These are phyloP conservation scores for Diaporthe sp. DNA, from an alignment of 2,329 filamentous ascomycete genomes.

Conservation along the genomic window DNA sequence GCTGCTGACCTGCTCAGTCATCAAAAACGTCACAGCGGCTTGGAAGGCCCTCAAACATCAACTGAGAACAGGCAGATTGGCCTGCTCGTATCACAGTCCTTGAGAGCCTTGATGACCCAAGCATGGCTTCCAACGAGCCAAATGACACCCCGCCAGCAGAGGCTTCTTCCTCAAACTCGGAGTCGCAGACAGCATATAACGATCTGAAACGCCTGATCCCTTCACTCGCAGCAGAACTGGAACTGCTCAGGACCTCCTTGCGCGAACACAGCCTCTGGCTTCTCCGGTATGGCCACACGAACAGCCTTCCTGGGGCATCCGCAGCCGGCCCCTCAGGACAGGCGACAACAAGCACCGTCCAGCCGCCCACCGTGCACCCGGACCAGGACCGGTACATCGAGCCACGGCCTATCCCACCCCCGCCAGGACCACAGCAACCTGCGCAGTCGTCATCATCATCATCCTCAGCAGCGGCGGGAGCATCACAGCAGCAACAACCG, in stretches of 20 bases:
- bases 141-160: neutral
- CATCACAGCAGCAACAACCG: neutral
- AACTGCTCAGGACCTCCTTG: slow-evolving; percentile 42
- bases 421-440: neutral
- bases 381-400: slow-evolving; percentile 17
- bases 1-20: neutral
- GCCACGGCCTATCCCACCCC: neutral
- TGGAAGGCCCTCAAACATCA: neutral
- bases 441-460: neutral
- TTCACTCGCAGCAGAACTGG: slow-evolving; percentile 42
- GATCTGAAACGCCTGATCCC: slow-evolving; percentile 43
- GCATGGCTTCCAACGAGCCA: slow-evolving; percentile 7
- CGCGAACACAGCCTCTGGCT: slow-evolving; percentile 46
- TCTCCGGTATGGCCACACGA: slow-evolving; percentile 41
- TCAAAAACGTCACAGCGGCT: slow-evolving; percentile 16
- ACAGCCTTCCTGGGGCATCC: slow-evolving; percentile 23
- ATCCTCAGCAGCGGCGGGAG: neutral
- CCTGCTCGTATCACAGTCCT: neutral
- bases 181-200: slow-evolving; percentile 40
- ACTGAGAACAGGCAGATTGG: neutral
- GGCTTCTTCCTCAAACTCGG: slow-evolving; percentile 30
- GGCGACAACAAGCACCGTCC: slow-evolving; percentile 6
- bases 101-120: neutral
- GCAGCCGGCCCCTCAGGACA: slow-evolving; percentile 12
- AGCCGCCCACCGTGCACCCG: slow-evolving; percentile 8